These are phyloP conservation scores for Naematelia encephala DNA, from an alignment of 768 basidiomycete genomes.

Conservation along the genomic window DNA sequence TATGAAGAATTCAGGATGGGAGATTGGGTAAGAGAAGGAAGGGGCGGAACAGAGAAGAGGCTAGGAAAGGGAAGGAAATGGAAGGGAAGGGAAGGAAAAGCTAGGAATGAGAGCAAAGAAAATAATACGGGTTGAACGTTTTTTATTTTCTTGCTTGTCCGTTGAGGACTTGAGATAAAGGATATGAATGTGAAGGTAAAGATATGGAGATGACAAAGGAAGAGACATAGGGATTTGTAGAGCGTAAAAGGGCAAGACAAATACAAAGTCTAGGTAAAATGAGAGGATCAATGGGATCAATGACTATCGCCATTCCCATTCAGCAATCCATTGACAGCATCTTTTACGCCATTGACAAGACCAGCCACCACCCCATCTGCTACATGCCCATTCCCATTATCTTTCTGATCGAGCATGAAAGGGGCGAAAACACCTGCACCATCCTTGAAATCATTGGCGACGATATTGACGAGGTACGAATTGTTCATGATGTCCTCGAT, in stretches of 20 bases:
- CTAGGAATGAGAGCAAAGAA: slow-evolving; percentile 1
- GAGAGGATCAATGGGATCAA: too few relatives aligned
- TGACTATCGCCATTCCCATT: slow-evolving; percentile 5
- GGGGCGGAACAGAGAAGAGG: background rate
- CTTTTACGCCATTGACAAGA: slow-evolving; percentile 11
- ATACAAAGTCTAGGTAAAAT: too few relatives aligned
- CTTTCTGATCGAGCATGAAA: slow-evolving; percentile 55
- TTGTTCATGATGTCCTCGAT: slow-evolving; percentile 76
- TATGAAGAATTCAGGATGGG: too few relatives aligned
- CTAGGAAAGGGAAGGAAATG: slow-evolving; percentile 6
- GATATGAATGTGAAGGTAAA: background rate
- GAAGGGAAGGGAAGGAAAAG: slow-evolving; percentile 4
- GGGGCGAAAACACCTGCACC: slow-evolving; percentile 78
- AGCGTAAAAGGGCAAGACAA: too few relatives aligned
- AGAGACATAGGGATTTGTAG: too few relatives aligned
- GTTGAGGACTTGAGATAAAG: slow-evolving; percentile 19
- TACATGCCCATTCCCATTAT: background rate
- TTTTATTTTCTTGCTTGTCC: slow-evolving; percentile 4
- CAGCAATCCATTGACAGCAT: slow-evolving; percentile 19
- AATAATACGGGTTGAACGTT: slow-evolving; percentile 24
- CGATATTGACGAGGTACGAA: slow-evolving; percentile 85
- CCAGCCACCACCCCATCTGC: slow-evolving; percentile 12
- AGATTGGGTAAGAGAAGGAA: too few relatives aligned
- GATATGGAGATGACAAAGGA: background rate
- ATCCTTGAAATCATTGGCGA: slow-evolving; percentile 92